phyloP scores from a whole-genome alignment of 352 stramenopile genomes.

The Lagenidium giganteum region DNA sequence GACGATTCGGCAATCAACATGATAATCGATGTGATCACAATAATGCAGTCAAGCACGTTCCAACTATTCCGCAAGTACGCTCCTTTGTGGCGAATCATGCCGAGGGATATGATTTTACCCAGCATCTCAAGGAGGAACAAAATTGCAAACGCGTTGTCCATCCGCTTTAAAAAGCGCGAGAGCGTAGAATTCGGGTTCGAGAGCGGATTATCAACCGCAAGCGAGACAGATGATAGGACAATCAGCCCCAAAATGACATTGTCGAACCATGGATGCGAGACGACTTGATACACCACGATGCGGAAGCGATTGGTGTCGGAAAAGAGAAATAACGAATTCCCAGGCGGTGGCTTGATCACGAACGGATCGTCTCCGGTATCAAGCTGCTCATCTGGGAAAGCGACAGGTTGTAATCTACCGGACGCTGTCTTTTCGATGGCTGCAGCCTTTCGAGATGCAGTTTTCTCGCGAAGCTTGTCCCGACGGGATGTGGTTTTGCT shows the following conservation, averaged over 20 bases:
- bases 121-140: conserved; percentile 88
- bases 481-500: conserved; percentile 19
- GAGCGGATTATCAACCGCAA: conserved; percentile 87
- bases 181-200: conserved; percentile 38
- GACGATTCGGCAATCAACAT: conserved; percentile 54
- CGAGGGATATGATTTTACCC: conserved; percentile 85
- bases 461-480: no score
- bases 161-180: conserved; percentile 32
- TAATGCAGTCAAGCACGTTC: conserved; percentile 88
- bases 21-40: conserved; percentile 80
- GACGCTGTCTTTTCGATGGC: not conserved
- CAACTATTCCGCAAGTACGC: conserved; percentile 83
- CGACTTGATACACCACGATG: conserved; percentile 31
- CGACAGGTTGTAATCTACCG: no score
- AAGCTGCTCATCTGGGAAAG: not conserved
- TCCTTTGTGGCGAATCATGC: conserved; percentile 55
- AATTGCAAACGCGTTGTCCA: conserved; percentile 74
- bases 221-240: conserved; percentile 67
- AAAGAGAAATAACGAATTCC: conserved; percentile 47
- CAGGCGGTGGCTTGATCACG: conserved; percentile 10
- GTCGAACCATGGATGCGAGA: conserved; percentile 77
- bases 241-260: conserved; percentile 80
- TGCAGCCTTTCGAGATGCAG: not conserved
- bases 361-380: conserved; percentile 1
- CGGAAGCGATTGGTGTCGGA: conserved; percentile 30